A percentile compares a stretch with the other conserved stretches of the same genome.
phyloP scores from a whole-genome alignment of 768 basidiomycete genomes.

The Lentinula edodes region DNA sequence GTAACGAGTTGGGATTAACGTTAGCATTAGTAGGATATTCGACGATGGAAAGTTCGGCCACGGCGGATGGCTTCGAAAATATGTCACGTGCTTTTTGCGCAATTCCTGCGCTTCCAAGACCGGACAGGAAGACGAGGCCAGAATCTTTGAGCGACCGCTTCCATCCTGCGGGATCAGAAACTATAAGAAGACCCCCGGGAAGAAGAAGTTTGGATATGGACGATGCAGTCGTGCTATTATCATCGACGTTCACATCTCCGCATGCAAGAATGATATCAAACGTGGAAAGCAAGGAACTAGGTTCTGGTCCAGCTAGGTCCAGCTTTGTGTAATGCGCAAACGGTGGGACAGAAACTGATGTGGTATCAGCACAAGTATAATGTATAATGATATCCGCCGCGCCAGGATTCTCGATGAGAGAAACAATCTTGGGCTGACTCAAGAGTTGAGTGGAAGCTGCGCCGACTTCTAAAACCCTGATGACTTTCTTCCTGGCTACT shows the following conservation, averaged over 20 bases:
- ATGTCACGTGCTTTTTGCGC: background rate
- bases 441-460: background rate
- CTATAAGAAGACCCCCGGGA: background rate
- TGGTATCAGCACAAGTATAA: background rate
- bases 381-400: background rate
- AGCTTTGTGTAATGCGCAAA: slow-evolving; percentile 2
- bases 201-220: background rate
- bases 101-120: background rate
- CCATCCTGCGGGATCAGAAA: background rate
- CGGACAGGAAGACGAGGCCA: background rate
- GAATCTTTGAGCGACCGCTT: background rate
- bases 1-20: background rate
- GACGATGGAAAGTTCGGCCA: background rate
- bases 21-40: background rate
- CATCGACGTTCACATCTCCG: background rate
- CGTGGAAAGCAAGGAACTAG: background rate
- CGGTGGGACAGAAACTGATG: background rate
- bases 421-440: background rate
- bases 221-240: background rate
- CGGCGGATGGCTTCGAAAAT: background rate
- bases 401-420: background rate
- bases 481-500: background rate
- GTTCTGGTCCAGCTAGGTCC: background rate
- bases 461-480: background rate
- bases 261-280: slow-evolving; percentile 1